Evolutionary conservation across 805 yeast species (phyloP), one percentile per base, ranked within the genome.

Genomic region (Metschnikowia chrysomelidarum): DNA sequence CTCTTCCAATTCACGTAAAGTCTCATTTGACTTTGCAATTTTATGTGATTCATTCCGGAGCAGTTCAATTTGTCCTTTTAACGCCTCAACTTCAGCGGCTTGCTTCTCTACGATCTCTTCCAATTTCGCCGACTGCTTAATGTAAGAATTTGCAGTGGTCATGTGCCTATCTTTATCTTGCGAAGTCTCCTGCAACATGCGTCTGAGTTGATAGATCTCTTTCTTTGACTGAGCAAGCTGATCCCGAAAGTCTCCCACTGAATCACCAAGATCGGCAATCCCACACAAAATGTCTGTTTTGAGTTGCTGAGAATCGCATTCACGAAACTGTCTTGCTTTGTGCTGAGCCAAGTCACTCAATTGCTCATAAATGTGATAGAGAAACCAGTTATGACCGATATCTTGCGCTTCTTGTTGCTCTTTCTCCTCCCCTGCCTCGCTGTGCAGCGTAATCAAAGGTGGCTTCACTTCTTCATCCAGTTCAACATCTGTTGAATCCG

Each of bases 401-500:
- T 31, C 5, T 27, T 27, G 2, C 19, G 29, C 15, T 19, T 22
- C 24, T 34, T 34, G 11, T 18, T n/a, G n/a, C n/a, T n/a, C n/a
- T n/a, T n/a, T n/a, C n/a, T n/a, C n/a, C n/a, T n/a, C n/a, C n/a
- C n/a, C n/a, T n/a, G n/a, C n/a, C n/a, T n/a, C n/a, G n/a, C n/a
- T n/a, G n/a, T n/a, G n/a, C n/a, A n/a, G n/a, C n/a, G n/a, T n/a
- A n/a, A n/a, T n/a, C n/a, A n/a, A n/a, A n/a, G n/a, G n/a, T n/a
- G n/a, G 11, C 10, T 15, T 19, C 30, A 25, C 20, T 3, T 37
- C 44, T 3, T 13, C 27, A 7, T 9, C 26, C 41, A 41, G 44
- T 8, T 41, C 44, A 19, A 41, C 44, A 22, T 41, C 44, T 7
- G 44, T 41, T 4, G 44, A 41, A 30, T 41, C 44, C 8, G 41